Conservation (phyloP, 331 rosid species). For the Telfairia occidentalis region DNA sequence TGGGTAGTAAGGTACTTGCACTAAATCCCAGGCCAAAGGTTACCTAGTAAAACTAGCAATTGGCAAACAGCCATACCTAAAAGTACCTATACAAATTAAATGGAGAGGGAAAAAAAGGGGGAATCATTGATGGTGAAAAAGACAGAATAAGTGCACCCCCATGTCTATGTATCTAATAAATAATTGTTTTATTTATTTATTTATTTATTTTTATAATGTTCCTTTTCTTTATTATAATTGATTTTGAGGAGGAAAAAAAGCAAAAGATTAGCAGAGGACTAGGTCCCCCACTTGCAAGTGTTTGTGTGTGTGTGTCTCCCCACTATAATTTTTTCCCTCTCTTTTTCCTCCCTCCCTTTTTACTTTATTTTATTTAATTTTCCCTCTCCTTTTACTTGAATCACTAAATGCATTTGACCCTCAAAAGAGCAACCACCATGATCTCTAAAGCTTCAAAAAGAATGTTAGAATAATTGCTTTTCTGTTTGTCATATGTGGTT, state of each 20-base stretch:
- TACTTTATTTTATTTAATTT: slow-evolving; percentile 1
- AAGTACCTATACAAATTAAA: background rate
- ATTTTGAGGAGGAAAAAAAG: background rate
- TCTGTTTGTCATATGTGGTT: background rate
- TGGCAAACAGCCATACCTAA: background rate
- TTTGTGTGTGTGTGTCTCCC: slow-evolving; percentile 6
- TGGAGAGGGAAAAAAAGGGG: background rate
- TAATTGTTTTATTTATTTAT: background rate
- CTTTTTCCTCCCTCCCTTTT: background rate
- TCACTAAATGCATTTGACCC: slow-evolving; percentile 8
- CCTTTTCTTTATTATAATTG: slow-evolving; percentile 5
- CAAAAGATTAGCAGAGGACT: slow-evolving; percentile 1
- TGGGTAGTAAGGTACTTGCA: background rate
- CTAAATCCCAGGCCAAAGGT: background rate
- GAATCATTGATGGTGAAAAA: slow-evolving; percentile 9
- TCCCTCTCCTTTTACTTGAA: background rate
- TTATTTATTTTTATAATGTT: background rate
- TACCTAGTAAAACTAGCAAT: background rate
- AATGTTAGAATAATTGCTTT: slow-evolving; percentile 11
- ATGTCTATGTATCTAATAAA: background rate
- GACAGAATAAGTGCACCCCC: slow-evolving; percentile 12
- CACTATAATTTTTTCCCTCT: slow-evolving; percentile 1
- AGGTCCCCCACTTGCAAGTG: slow-evolving; percentile 15
- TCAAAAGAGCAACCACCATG: slow-evolving; percentile 8
- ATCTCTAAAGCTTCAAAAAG: slow-evolving; percentile 10